Conservation (phyloP, 192 early-diverging fungal species). For the Backusella psychrophila region DNA sequence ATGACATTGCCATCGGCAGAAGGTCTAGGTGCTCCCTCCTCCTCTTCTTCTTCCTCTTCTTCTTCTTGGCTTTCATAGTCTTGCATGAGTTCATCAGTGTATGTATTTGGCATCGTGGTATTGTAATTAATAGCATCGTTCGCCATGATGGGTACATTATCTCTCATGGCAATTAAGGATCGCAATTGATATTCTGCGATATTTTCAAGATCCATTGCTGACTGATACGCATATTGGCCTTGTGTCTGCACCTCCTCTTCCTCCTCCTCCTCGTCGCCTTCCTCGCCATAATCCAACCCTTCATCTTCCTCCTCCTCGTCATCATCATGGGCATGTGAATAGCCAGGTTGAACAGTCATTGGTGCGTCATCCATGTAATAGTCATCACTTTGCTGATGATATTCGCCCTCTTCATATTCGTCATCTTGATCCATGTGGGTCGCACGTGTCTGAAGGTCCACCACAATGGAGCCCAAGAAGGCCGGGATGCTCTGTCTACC, state of each 20-base stretch:
- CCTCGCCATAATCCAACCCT: neutral
- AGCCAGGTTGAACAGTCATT: neutral
- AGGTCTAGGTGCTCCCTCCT: neutral
- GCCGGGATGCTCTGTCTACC: neutral
- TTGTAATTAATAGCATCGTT: neutral
- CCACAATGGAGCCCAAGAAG: neutral
- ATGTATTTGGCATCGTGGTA: neutral
- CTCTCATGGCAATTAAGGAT: neutral
- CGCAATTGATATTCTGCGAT: neutral
- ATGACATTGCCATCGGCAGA: neutral
- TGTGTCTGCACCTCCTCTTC: neutral
- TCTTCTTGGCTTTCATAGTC: neutral
- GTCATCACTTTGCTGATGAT: neutral
- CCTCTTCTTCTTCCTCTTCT: neutral
- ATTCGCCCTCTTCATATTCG: neutral
- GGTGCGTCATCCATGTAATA: neutral
- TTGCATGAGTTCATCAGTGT: neutral
- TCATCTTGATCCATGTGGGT: neutral
- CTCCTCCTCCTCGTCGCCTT: neutral
- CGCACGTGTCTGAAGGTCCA: neutral
- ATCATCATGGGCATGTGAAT: neutral
- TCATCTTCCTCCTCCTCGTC: neutral
- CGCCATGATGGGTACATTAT: neutral
- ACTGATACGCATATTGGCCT: neutral
- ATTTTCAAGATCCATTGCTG: neutral